Base-by-base conservation (phyloP, 345 rosid species). In the Pugionium dolabratum region DNA sequence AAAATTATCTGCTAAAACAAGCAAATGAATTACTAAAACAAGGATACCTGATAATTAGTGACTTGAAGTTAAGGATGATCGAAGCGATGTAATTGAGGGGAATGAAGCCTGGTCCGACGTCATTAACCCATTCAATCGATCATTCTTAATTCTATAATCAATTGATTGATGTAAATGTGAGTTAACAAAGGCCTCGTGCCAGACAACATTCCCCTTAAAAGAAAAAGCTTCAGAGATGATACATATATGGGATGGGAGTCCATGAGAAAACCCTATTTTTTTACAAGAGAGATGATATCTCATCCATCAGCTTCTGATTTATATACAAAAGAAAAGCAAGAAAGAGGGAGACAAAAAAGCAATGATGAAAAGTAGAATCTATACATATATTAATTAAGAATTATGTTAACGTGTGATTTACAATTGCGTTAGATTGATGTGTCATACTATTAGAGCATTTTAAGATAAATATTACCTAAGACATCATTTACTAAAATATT, bases 61-160 rank as follows among this genome's bases (percentile, higher is more conserved):
- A 18, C 18, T 18, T 18, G 18, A 18, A 18, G 18, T 18, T 0
- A 18, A 18, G 18, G 18, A 27, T 27, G 6, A 53, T 52, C 1
- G 28, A 71, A 72, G 76, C 76, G 47, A 72, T 72, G 74, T 70
- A 75, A 75, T 82, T 86, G 88, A 74, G 90, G 88, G 96, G 96
- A 86, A 89, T 86, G 96, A 89, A 89, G 96, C 93, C 96, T 89
- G 96, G 96, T 89, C 96, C 96, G 96, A 89, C 62, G 83, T 48
- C 84, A 71, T 66, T 74, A 80, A 78, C 68, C 18, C 59, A 30
- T 48, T 34, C 50, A 35, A 56, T 1, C 8, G 11, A 74, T 18
- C 59, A 34, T 34, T 34, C 18, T 18, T 18, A 18, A 18, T 18
- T 18, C 18, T 18, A 18, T 18, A 18, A 18, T 18, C 18, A 18